Base-by-base conservation (phyloP, 2,329 filamentous ascomycete species). In the Talaromyces verruculosus region DNA sequence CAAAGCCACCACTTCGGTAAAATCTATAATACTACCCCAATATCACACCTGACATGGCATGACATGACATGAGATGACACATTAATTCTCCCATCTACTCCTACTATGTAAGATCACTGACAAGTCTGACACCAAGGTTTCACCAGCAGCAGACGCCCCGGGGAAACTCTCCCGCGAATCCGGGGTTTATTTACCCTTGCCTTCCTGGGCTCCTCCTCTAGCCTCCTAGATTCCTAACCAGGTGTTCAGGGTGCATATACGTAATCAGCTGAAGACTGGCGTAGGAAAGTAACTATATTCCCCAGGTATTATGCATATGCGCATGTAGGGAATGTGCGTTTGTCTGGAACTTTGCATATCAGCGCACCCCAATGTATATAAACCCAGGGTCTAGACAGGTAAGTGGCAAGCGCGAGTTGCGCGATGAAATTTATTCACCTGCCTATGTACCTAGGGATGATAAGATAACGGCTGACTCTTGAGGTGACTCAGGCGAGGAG, bases 111-210 rank as follows among this genome's bases (percentile, higher is more conserved):
- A 33, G 49, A 53, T 53, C 49, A 33, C 25, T 53, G 51, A 57
- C n/a, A 22, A 33, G 33, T 13, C 35, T 37, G 35, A 37, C 35
- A 35, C 28, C 30, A 35, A 7, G 28, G 51, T 55, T 55, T 55
- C 28, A 30, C 49, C 49, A n/a, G 22, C 35, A 15, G 10, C 19
- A 25, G 47, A 33, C 25, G n/a, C 8, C 8, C 35, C 57, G 57
- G 57, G 57, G 15, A 60, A 60, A 28, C 37, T 15, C 22, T 60
- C 39, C 57, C 57, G 57, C 37, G 57, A 60, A 60, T 60, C 57
- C 57, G 57, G 57, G 57, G 57, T 30, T 33, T 45, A n/a, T 53
- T 47, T 30, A 30, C 47, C 47, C 47, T 47, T 51, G 49, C 25
- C 47, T 17, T 17, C 19, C 11, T 45, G 8, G 33, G 33, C 33